A percentile compares a stretch with the other conserved stretches of the same genome.
Conservation (phyloP, 192 early-diverging fungal genomes). For the Podila verticillata region DNA sequence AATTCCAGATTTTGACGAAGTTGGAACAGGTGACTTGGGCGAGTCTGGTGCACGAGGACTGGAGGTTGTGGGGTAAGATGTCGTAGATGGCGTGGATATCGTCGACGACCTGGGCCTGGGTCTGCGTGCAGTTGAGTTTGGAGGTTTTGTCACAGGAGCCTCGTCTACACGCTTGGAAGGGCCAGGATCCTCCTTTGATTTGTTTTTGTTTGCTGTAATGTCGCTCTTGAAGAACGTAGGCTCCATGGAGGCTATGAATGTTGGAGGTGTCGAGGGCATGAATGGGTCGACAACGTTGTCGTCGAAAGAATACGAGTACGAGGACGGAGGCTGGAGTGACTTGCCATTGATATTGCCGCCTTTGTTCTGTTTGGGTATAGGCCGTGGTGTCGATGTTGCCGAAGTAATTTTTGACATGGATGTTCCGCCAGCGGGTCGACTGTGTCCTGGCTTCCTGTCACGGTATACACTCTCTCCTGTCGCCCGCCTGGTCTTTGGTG, state of each 20-base stretch:
- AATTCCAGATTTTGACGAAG: neutral
- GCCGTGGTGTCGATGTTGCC: conserved; percentile 19
- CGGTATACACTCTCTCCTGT: conserved; percentile 34
- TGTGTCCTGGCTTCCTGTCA: neutral
- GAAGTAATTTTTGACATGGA: conserved; percentile 4
- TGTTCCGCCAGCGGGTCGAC: neutral
- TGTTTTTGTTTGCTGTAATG: neutral
- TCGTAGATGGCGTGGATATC: neutral
- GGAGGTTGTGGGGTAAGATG: neutral
- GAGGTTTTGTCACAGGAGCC: too few species aligned
- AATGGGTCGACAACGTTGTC: conserved; percentile 32
- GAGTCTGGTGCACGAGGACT: neutral
- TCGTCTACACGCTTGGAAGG: too few species aligned
- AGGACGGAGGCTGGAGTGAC: neutral
- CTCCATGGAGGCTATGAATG: conserved; percentile 46
- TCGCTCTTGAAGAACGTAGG: conserved; percentile 17
- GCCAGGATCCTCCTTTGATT: too few species aligned
- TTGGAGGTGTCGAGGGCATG: conserved; percentile 30
- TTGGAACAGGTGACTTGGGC: neutral
- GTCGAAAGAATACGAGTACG: conserved; percentile 37
- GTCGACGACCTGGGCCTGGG: neutral
- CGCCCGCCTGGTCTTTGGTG: conserved; percentile 16
- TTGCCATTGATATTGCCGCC: conserved; percentile 14
- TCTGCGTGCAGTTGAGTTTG: too few species aligned
- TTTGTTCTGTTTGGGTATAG: conserved; percentile 32